A percentile compares a stretch with the other conserved stretches of the same genome.
Evolutionary conservation across 164 flowering plant genomes (phyloP).

Genomic region (Macadamia tetraphylla): DNA sequence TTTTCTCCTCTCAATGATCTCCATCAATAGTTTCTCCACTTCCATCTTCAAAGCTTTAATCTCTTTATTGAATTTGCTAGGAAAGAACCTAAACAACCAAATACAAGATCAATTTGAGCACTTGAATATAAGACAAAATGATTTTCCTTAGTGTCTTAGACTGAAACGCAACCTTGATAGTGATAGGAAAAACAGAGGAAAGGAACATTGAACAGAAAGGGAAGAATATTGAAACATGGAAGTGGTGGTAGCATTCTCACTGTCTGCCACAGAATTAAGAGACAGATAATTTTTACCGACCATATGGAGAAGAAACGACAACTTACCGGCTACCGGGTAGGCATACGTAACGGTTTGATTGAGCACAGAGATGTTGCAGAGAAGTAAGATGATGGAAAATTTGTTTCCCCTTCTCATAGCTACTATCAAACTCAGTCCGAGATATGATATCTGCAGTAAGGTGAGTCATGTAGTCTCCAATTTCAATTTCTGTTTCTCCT

Average conservation of each 20-base stretch:
- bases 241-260: too few species aligned
- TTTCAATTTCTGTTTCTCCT: constrained; percentile 66
- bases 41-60: constrained; percentile 75
- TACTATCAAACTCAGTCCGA: constrained; percentile 65
- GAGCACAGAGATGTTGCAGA: constrained; percentile 66
- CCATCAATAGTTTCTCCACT: constrained; percentile 77
- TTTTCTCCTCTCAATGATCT: constrained; percentile 77
- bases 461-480: constrained; percentile 58
- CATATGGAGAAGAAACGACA: too few species aligned
- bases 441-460: constrained; percentile 90
- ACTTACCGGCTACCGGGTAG: constrained; percentile 91
- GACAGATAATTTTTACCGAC: too few species aligned
- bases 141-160: too few species aligned
- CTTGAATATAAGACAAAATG: background rate
- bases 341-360: constrained; percentile 68
- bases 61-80: constrained; percentile 79
- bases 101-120: background rate
- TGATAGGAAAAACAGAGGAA: background rate
- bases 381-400: constrained; percentile 61
- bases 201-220: background rate
- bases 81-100: constrained; percentile 53
- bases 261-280: too few species aligned
- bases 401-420: constrained; percentile 77
- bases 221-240: background rate
- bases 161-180: too few species aligned